These are phyloP conservation scores for Ustilaginoidea virens DNA, from an alignment of 2,329 filamentous ascomycete species.

Conservation along the genomic window DNA sequence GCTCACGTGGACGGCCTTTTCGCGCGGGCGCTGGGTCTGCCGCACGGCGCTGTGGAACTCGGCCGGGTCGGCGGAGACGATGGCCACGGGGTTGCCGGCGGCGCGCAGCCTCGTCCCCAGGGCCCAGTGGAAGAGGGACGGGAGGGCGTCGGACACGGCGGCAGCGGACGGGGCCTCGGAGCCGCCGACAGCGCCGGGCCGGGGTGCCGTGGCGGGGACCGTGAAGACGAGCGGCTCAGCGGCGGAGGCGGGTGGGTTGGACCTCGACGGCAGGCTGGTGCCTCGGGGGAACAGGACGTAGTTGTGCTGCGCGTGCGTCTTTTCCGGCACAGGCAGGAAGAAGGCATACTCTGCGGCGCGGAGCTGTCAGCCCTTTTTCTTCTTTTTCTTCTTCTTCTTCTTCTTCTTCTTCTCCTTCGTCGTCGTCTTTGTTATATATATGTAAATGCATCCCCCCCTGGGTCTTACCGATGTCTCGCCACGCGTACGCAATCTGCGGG, in stretches of 20 bases:
- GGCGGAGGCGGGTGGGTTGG: constrained; percentile 21
- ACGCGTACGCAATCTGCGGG: constrained; percentile 39
- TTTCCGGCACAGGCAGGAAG: constrained; percentile 49
- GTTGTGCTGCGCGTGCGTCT: constrained; percentile 49
- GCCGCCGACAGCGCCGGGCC: constrained; percentile 40
- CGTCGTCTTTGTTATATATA: too few species aligned
- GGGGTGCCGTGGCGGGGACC: constrained; percentile 42
- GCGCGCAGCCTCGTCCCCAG: constrained; percentile 34
- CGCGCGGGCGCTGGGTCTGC: constrained; percentile 42
- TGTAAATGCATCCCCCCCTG: too few species aligned
- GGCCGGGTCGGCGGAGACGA: constrained; percentile 36
- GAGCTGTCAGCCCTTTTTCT: too few species aligned
- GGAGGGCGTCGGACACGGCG: constrained; percentile 42
- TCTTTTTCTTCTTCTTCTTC: too few species aligned
- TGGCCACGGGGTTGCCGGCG: constrained; percentile 29
- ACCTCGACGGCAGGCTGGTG: constrained; percentile 34
- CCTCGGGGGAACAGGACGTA: constrained; percentile 46
- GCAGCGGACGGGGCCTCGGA: constrained; percentile 31
- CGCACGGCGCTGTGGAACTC: constrained; percentile 41
- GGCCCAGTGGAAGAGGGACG: constrained; percentile 45
- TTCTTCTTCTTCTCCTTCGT: too few species aligned
- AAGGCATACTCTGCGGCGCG: constrained; percentile 48
- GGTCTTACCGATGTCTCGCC: constrained; percentile 50
- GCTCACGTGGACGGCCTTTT: constrained; percentile 50
- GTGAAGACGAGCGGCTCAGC: constrained; percentile 50